Conservation (phyloP, 768 basidiomycete genomes). For the Asterophora lycoperdoides region DNA sequence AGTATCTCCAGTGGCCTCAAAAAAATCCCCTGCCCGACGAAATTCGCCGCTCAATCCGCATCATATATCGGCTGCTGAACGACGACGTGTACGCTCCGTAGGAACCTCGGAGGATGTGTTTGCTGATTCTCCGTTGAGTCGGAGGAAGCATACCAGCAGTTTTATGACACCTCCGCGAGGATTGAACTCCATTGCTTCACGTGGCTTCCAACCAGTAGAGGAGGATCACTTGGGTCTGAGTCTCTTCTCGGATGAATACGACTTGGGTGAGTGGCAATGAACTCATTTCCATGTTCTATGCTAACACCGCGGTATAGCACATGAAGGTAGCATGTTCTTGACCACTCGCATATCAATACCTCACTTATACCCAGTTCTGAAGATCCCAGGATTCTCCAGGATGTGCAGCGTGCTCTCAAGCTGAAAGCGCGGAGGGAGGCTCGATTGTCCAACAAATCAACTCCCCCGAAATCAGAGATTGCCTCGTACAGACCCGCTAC, state of each 20-base stretch:
- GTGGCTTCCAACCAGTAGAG: conserved; percentile 4
- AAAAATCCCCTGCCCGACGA: conserved; percentile 11
- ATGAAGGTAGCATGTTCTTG: conserved; percentile 53
- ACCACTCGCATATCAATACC: background rate
- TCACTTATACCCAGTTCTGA: conserved; percentile 5
- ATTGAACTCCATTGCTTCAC: conserved; percentile 1
- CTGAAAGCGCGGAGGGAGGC: conserved; percentile 75
- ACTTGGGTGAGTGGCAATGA: conserved; percentile 53
- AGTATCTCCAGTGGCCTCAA: background rate
- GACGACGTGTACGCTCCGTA: conserved; percentile 16
- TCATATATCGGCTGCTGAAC: conserved; percentile 4
- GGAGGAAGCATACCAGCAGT: conserved; percentile 5
- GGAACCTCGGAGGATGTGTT: conserved; percentile 11
- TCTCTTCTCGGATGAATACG: conserved; percentile 72
- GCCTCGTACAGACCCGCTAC: conserved; percentile 13
- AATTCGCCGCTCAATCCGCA: conserved; percentile 11
- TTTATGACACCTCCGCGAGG: conserved; percentile 13
- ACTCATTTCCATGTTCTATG: background rate
- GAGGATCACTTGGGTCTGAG: conserved; percentile 10
- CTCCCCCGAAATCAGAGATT: conserved; percentile 13
- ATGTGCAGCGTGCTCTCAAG: conserved; percentile 71
- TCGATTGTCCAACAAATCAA: conserved; percentile 36
- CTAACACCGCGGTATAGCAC: conserved; percentile 40
- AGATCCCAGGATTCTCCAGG: conserved; percentile 81
- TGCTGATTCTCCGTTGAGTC: conserved; percentile 4